Conservation (phyloP, 495 filamentous ascomycete species). For the Endocarpon pusillum region DNA sequence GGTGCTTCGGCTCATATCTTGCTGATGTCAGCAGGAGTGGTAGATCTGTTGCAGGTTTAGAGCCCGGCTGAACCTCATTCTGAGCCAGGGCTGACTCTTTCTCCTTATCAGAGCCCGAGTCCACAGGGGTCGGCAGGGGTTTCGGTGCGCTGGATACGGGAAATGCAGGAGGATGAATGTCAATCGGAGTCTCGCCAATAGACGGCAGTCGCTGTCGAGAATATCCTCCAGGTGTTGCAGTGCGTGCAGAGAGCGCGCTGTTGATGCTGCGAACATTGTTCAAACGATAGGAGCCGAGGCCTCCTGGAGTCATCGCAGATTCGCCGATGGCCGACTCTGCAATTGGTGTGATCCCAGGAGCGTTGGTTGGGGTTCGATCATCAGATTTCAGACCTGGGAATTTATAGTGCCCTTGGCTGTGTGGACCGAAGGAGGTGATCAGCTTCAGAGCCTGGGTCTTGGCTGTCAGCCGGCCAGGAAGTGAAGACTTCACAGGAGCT, state of each 20-base stretch:
- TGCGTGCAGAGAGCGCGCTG: conserved; percentile 56
- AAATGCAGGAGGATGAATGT: conserved; percentile 33
- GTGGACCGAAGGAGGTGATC: conserved; percentile 70
- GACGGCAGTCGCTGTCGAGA: conserved; percentile 58
- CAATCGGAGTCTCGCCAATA: conserved; percentile 59
- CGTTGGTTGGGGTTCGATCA: conserved; percentile 59
- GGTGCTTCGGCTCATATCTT: conserved; percentile 28
- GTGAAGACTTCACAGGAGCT: conserved; percentile 15
- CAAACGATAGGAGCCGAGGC: conserved; percentile 49
- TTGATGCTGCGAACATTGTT: conserved; percentile 37
- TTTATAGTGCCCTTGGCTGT: conserved; percentile 37
- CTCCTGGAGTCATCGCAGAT: conserved; percentile 65
- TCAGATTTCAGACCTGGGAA: conserved; percentile 51
- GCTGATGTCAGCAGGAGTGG: conserved; percentile 31
- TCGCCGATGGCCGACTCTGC: conserved; percentile 77
- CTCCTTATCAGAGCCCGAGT: conserved; percentile 33
- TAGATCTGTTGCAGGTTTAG: conserved; percentile 12
- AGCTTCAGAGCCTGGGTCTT: conserved; percentile 83
- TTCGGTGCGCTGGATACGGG: conserved; percentile 19
- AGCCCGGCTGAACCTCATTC: conserved; percentile 18
- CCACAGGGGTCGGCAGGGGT: conserved; percentile 24
- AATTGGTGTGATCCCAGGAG: conserved; percentile 71
- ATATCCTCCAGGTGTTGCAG: conserved; percentile 55
- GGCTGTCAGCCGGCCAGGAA: conserved; percentile 27
- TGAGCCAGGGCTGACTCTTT: conserved; percentile 13